Conservation (phyloP, 495 filamentous ascomycete genomes). For the Aspergillus carlsbadensis region DNA sequence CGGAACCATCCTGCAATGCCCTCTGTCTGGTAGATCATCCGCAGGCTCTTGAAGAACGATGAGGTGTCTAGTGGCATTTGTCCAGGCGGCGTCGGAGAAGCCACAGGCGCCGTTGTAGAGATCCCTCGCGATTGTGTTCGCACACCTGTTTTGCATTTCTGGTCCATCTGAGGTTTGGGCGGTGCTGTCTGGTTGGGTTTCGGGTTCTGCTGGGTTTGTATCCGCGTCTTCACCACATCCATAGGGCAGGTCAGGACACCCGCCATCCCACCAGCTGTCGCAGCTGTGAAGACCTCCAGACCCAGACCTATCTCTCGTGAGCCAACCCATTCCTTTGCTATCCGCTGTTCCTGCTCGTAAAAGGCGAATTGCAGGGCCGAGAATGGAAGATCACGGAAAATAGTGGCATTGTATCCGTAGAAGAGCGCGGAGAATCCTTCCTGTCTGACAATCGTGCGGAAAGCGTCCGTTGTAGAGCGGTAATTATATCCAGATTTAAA, state of each 20-base stretch:
- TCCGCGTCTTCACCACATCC: slow-evolving; percentile 94
- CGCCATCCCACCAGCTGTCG: slow-evolving; percentile 89
- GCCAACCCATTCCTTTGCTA: slow-evolving; percentile 72
- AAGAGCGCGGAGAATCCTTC: slow-evolving; percentile 87
- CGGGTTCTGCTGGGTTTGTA: slow-evolving; percentile 89
- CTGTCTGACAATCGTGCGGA: slow-evolving; percentile 73
- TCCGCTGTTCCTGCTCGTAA: slow-evolving; percentile 86
- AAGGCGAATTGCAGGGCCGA: slow-evolving; percentile 96
- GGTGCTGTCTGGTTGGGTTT: slow-evolving; percentile 17
- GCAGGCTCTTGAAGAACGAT: slow-evolving; percentile 81
- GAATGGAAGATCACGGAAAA: slow-evolving; percentile 93
- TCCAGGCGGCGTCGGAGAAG: slow-evolving; percentile 70
- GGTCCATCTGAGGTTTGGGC: slow-evolving; percentile 27
- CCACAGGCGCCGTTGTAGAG: slow-evolving; percentile 81
- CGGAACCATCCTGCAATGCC: slow-evolving; percentile 90
- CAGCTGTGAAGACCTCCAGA: slow-evolving; percentile 85
- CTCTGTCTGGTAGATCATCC: slow-evolving; percentile 83
- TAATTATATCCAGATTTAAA: slow-evolving; percentile 96
- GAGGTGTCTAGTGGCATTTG: slow-evolving; percentile 80
- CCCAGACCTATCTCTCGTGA: slow-evolving; percentile 78
- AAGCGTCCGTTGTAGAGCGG: slow-evolving; percentile 72
- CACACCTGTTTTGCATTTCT: slow-evolving; percentile 28
- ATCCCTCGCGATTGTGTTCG: slow-evolving; percentile 58
- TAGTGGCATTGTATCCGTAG: slow-evolving; percentile 89
- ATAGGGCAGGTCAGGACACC: slow-evolving; percentile 93